A percentile compares a stretch with the other conserved stretches of the same genome.
Conservation (phyloP, 805 yeast species). For the Yamadazyma akitaensis region DNA sequence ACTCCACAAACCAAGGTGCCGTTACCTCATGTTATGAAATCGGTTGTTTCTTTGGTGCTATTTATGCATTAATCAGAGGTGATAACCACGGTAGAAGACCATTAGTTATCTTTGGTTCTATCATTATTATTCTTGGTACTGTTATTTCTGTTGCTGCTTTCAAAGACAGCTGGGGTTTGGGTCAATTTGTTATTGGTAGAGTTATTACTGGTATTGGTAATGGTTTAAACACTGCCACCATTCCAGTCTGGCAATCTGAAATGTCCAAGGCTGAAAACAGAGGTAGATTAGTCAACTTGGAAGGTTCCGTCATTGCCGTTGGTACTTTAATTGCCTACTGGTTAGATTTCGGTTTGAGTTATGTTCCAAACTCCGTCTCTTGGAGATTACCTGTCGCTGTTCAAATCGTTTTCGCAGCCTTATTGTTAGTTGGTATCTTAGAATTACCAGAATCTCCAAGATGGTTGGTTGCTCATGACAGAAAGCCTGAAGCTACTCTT, state of each 20-base stretch:
- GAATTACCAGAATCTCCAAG: slow-evolving; percentile 70
- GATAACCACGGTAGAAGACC: slow-evolving; percentile 44
- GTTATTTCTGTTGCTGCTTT: slow-evolving; percentile 35
- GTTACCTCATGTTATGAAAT: slow-evolving; percentile 62
- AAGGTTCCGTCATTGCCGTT: slow-evolving; percentile 57
- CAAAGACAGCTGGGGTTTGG: slow-evolving; percentile 49
- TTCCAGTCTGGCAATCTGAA: slow-evolving; percentile 47
- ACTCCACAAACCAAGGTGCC: slow-evolving; percentile 59
- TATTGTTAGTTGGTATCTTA: slow-evolving; percentile 37
- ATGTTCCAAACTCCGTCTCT: slow-evolving; percentile 44
- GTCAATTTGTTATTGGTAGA: slow-evolving; percentile 65
- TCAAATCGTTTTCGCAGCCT: slow-evolving; percentile 59
- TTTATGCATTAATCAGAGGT: slow-evolving; percentile 38
- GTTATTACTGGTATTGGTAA: slow-evolving; percentile 46
- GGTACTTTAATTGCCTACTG: slow-evolving; percentile 69
- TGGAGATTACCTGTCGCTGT: slow-evolving; percentile 50
- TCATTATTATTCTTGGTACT: slow-evolving; percentile 41
- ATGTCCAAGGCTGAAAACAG: slow-evolving; percentile 43
- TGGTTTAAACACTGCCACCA: slow-evolving; percentile 41
- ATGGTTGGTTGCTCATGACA: slow-evolving; percentile 56
- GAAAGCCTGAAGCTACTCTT: slow-evolving; percentile 31
- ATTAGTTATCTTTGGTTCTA: slow-evolving; percentile 33
- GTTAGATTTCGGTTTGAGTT: slow-evolving; percentile 64
- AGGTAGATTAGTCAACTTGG: slow-evolving; percentile 39
- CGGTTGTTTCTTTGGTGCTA: slow-evolving; percentile 53